A percentile compares a stretch with the other conserved stretches of the same genome.
Evolutionary conservation across 257 asterid species (phyloP).

Genomic region (Fraxinus americana): DNA sequence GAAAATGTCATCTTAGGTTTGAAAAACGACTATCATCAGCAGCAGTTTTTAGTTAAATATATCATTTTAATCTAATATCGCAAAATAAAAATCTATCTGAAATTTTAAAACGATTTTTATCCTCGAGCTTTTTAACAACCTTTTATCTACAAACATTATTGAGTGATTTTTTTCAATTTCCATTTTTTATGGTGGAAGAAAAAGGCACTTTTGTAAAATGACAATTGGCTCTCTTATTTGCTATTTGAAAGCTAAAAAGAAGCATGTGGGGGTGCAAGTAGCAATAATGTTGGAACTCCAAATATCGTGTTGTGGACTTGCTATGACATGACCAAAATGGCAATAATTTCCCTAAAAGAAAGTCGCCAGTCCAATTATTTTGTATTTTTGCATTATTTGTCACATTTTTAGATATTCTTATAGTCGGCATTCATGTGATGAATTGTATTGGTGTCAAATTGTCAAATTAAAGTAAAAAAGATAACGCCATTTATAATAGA

Average conservation of each 20-base stretch:
- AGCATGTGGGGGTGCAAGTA: constrained; percentile 2
- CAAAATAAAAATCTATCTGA: too few species aligned
- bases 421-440: constrained; percentile 23
- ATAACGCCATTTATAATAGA: constrained; percentile 18
- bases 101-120: too few species aligned
- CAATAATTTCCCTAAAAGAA: neutral
- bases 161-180: neutral
- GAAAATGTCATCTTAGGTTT: too few species aligned
- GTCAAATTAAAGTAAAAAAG: constrained; percentile 15
- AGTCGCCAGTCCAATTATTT: neutral
- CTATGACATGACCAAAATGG: constrained; percentile 2
- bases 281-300: constrained; percentile 44
- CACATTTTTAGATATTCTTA: constrained; percentile 3
- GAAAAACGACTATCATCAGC: too few species aligned
- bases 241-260: neutral
- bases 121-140: too few species aligned
- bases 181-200: neutral
- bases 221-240: constrained; percentile 3
- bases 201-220: neutral
- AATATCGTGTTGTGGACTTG: neutral
- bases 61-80: too few species aligned
- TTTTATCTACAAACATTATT: neutral
- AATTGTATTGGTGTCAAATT: neutral
- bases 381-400: constrained; percentile 19
- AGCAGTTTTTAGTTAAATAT: too few species aligned